Conservation (phyloP, 257 asterid species). For the Scutellaria barbata region DNA sequence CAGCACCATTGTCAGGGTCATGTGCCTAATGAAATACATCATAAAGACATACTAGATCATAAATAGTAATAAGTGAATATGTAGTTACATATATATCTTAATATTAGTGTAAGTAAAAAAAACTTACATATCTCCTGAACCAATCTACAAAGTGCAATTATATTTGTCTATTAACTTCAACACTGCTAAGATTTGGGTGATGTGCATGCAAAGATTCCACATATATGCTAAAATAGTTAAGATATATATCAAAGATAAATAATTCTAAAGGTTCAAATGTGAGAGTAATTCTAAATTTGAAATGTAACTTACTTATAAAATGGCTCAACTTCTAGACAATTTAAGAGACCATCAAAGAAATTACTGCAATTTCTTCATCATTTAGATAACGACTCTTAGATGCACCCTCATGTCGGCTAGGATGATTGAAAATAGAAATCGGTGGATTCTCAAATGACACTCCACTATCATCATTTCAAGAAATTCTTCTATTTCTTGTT, state of each 20-base stretch:
- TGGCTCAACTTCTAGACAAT: background rate
- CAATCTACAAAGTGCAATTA: background rate
- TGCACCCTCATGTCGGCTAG: background rate
- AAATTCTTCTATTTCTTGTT: background rate
- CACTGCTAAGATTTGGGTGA: too few species aligned
- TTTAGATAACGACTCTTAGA: background rate
- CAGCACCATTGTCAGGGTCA: background rate
- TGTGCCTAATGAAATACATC: background rate
- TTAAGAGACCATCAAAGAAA: background rate
- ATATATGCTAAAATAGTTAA: too few species aligned
- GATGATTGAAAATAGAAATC: background rate
- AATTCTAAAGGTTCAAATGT: too few species aligned
- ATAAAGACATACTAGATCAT: background rate
- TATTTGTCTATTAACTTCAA: background rate
- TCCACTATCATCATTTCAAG: constrained; percentile 15
- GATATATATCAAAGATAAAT: background rate
- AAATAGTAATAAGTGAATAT: too few species aligned
- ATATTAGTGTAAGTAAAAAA: too few species aligned
- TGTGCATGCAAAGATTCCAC: too few species aligned
- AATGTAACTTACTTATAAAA: background rate
- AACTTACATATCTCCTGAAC: background rate
- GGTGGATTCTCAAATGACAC: background rate
- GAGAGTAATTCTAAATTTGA: background rate
- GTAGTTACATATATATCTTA: background rate
- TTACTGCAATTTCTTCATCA: too few species aligned